Base-by-base conservation (phyloP, 495 filamentous ascomycete species). In the Penicillium waksmanii region DNA sequence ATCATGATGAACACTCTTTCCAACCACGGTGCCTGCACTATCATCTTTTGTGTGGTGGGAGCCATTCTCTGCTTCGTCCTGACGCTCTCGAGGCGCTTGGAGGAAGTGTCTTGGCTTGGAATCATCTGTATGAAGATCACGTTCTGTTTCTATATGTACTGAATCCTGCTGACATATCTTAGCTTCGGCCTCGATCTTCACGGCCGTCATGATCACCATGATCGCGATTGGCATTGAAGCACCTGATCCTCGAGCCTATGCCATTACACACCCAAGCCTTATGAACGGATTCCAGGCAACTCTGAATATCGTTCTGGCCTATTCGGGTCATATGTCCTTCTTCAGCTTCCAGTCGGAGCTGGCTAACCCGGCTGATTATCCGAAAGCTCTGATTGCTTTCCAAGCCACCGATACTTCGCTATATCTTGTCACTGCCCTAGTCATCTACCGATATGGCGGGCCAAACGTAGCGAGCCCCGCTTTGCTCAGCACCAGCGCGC, bases 331-430 rank as follows among this genome's bases (percentile, higher is more conserved):
- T 74, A 76, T 88, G 63, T 80, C 87, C 57, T 87, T 90, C 72
- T 89, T 92, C 77, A 82, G 78, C 51, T 88, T 93, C 73, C 88
- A 89, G 69, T 84, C 86, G 38, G 90, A 93, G 67, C 85, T 92
- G 78, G 83, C 86, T 64, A 83, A 85, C 0, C 87, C 87, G 0
- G 65, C 68, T 38, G 82, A 89, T 47, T 90, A 82, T 62, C 76
- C 77, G 50, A 89, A 88, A 69, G 79, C 89, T 2, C 79, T 91
- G 47, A 78, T 77, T 54, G 65, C 83, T 25, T 83, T 89, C 2
- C 87, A 89, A 58, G 53, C 78, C 35, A 79, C 82, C 43, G 86
- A 89, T 62, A 86, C 84, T 21, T 60, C 77, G 51, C 81, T 92
- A 44, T 93, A 94, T 68, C 82, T 86, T 17, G 58, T 89, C 21